Evolutionary conservation across 257 asterid species (phyloP).

Genomic region (Ilex aquifolium): DNA sequence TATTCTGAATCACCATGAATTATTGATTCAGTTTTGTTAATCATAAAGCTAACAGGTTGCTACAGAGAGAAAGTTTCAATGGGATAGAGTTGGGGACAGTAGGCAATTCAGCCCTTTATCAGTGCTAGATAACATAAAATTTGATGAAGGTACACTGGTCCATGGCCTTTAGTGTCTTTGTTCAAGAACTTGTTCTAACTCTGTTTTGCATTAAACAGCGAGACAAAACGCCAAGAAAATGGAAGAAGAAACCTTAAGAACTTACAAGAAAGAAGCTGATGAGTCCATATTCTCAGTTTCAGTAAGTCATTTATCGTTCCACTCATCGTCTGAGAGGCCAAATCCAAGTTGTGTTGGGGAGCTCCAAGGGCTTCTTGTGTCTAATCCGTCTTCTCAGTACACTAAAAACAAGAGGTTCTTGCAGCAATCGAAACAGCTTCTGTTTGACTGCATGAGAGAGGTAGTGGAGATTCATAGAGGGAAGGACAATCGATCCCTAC

Average conservation of each 20-base stretch:
- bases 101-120: conserved; percentile 64
- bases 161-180: background rate
- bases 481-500: conserved; percentile 22
- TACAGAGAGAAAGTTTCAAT: conserved; percentile 27
- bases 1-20: background rate
- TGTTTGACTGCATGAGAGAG: conserved; percentile 23
- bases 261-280: no score
- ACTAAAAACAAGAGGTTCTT: conserved; percentile 48
- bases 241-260: background rate
- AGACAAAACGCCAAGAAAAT: conserved; percentile 16
- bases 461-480: conserved; percentile 40
- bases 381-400: conserved; percentile 28
- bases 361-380: conserved; percentile 1
- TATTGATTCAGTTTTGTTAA: conserved; percentile 10
- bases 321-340: background rate
- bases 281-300: conserved; percentile 9
- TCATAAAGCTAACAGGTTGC: conserved; percentile 34
- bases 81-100: conserved; percentile 16
- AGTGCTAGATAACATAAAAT: conserved; percentile 47
- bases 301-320: conserved; percentile 7
- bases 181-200: background rate
- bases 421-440: conserved; percentile 32
- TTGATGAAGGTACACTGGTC: background rate
- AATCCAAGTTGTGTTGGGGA: background rate
- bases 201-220: conserved; percentile 14